These are phyloP conservation scores for Lichina pygmaea DNA, from an alignment of 495 filamentous ascomycete species.

Conservation along the genomic window DNA sequence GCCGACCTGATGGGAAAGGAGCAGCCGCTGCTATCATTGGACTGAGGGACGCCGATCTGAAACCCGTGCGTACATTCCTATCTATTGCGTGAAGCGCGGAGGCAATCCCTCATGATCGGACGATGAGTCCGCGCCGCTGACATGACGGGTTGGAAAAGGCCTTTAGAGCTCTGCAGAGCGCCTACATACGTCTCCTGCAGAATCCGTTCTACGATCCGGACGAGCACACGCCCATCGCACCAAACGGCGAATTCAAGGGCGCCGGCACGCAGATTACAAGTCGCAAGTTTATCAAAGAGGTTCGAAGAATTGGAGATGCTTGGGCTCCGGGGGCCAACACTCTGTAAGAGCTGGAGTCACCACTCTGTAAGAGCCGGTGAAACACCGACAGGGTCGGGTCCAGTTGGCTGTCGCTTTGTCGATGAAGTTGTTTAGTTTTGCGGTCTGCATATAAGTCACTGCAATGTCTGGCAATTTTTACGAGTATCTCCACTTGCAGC, in stretches of 20 bases:
- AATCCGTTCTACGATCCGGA: conserved; percentile 92
- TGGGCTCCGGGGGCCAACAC: conserved; percentile 28
- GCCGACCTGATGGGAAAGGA: conserved; percentile 5
- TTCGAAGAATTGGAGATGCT: conserved; percentile 53
- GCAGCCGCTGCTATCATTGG: conserved; percentile 14
- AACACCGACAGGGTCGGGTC: background rate
- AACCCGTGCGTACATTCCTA: conserved; percentile 24
- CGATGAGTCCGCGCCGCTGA: background rate
- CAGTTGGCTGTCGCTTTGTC: too few relatives aligned
- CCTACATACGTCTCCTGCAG: conserved; percentile 68
- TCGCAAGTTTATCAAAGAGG: conserved; percentile 51
- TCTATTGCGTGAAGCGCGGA: too few relatives aligned
- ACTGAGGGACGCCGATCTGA: conserved; percentile 59
- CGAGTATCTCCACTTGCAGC: too few relatives aligned
- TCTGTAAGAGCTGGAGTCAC: conserved; percentile 3
- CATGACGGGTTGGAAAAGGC: conserved; percentile 21
- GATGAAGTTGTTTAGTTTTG: too few relatives aligned
- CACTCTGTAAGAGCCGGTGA: conserved; percentile 4
- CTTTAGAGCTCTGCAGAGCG: conserved; percentile 70
- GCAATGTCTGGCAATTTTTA: too few relatives aligned
- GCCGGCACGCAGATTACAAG: conserved; percentile 48
- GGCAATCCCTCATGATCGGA: too few relatives aligned
- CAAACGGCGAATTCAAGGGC: conserved; percentile 13
- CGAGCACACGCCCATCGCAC: conserved; percentile 32
- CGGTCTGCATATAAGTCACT: too few relatives aligned